A percentile compares a stretch with the other conserved stretches of the same genome.
Conservation (phyloP, 108 stramenopile genomes). For the Bacterosira constricta region DNA sequence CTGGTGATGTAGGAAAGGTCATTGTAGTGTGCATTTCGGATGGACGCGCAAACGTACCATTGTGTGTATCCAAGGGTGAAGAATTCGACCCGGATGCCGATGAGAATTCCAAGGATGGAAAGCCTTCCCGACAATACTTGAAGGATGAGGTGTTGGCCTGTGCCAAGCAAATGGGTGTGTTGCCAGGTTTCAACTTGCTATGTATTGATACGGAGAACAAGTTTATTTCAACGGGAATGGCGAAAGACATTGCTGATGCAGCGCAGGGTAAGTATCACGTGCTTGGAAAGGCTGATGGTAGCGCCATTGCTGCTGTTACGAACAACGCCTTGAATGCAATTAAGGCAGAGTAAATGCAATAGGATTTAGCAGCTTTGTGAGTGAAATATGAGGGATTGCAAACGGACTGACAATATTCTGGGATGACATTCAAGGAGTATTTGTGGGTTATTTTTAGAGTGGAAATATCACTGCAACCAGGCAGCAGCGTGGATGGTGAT, state of each 20-base stretch:
- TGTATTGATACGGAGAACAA: conserved; percentile 97
- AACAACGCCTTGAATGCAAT: conserved; percentile 78
- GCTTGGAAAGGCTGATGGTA: conserved; percentile 88
- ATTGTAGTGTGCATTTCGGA: conserved; percentile 93
- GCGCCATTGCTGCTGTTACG: conserved; percentile 84
- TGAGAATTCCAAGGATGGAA: conserved; percentile 90
- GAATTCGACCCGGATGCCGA: conserved; percentile 84
- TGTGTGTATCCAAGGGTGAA: conserved; percentile 87
- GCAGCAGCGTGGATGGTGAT: background rate
- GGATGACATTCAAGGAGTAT: background rate
- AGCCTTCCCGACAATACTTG: conserved; percentile 87
- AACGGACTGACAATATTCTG: background rate
- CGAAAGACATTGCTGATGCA: conserved; percentile 95
- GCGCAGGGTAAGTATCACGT: conserved; percentile 90
- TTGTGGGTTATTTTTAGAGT: background rate
- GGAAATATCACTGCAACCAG: background rate
- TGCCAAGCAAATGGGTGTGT: conserved; percentile 83
- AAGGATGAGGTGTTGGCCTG: conserved; percentile 96
- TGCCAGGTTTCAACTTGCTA: conserved; percentile 91
- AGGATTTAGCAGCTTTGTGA: background rate
- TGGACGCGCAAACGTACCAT: conserved; percentile 96
- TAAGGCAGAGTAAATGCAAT: conserved; percentile 52
- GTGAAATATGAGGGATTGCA: background rate
- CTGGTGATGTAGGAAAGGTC: conserved; percentile 95
- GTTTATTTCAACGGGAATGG: conserved; percentile 95